phyloP scores from a whole-genome alignment of 352 stramenopile genomes.

The Globisporangium radiosum region DNA sequence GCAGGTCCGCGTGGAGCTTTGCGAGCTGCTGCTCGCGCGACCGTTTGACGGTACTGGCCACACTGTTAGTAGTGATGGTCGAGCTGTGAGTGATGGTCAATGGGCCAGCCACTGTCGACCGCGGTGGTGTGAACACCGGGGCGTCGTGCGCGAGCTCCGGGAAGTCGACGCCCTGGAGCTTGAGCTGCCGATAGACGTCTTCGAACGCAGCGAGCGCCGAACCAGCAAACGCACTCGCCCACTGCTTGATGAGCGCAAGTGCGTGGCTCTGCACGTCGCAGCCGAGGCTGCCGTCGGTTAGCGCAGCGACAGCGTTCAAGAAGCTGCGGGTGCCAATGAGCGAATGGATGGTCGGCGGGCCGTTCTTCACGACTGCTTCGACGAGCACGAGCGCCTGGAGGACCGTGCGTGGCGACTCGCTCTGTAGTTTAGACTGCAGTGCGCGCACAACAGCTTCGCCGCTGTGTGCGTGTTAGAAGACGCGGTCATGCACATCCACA shows the following conservation, averaged over 20 bases:
- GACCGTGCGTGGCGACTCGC: constrained; percentile 28
- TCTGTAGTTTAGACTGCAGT: constrained; percentile 56
- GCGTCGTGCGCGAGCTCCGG: constrained; percentile 60
- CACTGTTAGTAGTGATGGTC: neutral
- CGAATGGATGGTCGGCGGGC: constrained; percentile 40
- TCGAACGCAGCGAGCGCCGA: constrained; percentile 53
- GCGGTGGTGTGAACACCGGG: constrained; percentile 66
- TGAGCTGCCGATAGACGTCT: constrained; percentile 71
- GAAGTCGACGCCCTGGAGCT: constrained; percentile 66
- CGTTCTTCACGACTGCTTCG: constrained; percentile 80
- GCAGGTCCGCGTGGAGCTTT: constrained; percentile 65
- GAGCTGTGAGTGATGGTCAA: neutral
- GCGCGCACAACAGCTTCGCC: constrained; percentile 57
- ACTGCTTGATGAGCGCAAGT: constrained; percentile 75
- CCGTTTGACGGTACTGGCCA: constrained; percentile 9
- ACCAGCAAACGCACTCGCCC: constrained; percentile 60
- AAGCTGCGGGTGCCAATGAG: constrained; percentile 58
- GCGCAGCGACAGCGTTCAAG: constrained; percentile 53
- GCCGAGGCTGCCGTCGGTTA: constrained; percentile 58
- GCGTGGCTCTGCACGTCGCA: constrained; percentile 75
- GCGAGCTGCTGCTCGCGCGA: constrained; percentile 57
- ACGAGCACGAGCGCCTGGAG: constrained; percentile 56
- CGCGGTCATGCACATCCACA: neutral
- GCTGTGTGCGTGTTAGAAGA: constrained; percentile 12
- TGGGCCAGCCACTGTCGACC: constrained; percentile 9